Base-by-base conservation (phyloP, 2,329 filamentous ascomycete genomes). In the Tolypocladium inflatum region DNA sequence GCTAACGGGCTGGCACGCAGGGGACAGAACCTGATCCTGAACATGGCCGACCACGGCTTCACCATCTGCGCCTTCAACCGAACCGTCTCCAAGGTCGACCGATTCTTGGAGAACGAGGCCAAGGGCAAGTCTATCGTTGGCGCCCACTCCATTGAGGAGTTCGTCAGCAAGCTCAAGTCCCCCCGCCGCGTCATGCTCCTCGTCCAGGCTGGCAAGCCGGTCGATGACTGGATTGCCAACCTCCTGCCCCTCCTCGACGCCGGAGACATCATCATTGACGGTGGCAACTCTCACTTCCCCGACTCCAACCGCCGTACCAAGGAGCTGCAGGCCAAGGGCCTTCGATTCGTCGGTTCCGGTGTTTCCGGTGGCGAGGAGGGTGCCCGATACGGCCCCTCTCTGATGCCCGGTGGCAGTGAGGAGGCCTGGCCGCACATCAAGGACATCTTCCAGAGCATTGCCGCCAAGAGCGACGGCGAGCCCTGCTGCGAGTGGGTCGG, bases 401-500 rank as follows among this genome's bases (percentile, higher is more conserved):
- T 99, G 77, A 99, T 99, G 94, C 94, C 94, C 64, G 94, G 94
- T 85, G 94, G 94, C 78, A 91, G 96, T 79, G 91, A 97, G 84
- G 90, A 90, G 77, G 94, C 94, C 58, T 97, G 94, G 94, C 91
- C 91, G 69, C 86, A 89, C 78, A 95, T 99, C 82, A 97, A 99
- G 87, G 92, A 97, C 71, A 90, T 99, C 73, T 96, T 99, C 84
- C 94, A 99, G 82, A 86, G 86, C 81, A 96, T 99, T 74, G 85
- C 94, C 64, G 94, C 94, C 77, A 97, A 99, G 87, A 95, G 90
- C 77, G 93, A 97, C 71, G 88, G 87, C 70, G 94, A 99, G 84
- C 80, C 94, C 65, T 99, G 94, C 87, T 99, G 94, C 74, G 94
- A 99, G 79, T 99, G 94, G 94, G 94, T 99, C 70, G 94, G 94